Base-by-base conservation (phyloP, 805 yeast genomes). In the Suhomyces kilbournensis region DNA sequence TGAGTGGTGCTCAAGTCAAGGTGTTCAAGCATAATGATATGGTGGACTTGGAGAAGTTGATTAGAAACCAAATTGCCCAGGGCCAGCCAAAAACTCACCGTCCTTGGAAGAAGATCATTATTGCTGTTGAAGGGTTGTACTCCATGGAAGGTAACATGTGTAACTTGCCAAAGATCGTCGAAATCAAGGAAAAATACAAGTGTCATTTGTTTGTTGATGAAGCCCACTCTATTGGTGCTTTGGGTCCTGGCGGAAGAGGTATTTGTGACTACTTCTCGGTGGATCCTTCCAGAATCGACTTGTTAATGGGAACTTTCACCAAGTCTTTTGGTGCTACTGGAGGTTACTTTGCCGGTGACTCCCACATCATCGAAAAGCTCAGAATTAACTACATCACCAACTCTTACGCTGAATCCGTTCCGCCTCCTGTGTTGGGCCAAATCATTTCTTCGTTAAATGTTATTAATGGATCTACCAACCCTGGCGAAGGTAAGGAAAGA, bases 301-400 rank as follows among this genome's bases (percentile, higher is more conserved):
- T 94, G 56, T 72, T 94, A 59, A 94, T 94, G 99, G 99, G 99
- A 48, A 94, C 99, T 7, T 81, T 94, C 53, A 96, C 99, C 49
- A 94, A 94, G 72, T 90, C 97, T 1, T 94, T 94, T 69, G 99
- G 99, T 67, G 98, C 99, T 15, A 90, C 98, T 42, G 99, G 99
- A 65, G 99, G 99, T 46, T 94, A 94, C 67, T 75, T 94, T 57
- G 93, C 97, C n/a, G 96, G 87, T 45, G 78, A 78, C 56, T 79
- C 83, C 63, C 72, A 70, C 46, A 71, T 90, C 30, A 86, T 93
- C 47, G 92, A 90, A 61, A 81, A 85, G 61, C 74, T 94, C 56
- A 83, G 92, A 70, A 61, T 88, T 40, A 85, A 83, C 61, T 82
- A 89, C 61, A 78, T 90, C 58, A 86, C 92, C 28, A 82, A 85